Evolutionary conservation across 305 asterid species (phyloP).

Genomic region (Euphrasia arctica): DNA sequence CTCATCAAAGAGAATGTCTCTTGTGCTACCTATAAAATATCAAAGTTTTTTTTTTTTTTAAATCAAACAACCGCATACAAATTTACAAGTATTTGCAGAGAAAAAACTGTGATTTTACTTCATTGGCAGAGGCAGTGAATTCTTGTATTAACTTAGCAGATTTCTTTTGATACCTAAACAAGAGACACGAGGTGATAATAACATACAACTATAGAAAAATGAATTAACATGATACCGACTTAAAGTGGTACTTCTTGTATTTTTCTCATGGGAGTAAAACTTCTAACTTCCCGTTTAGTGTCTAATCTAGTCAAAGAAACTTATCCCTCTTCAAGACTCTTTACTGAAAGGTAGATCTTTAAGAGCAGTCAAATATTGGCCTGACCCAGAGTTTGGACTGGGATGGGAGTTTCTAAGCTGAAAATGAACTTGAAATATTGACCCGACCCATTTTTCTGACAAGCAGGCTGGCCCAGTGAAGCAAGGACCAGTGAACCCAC

Average conservation of each 20-base stretch:
- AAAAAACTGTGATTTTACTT: slow-evolving; percentile 44
- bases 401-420: too few species aligned
- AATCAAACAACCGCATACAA: slow-evolving; percentile 7
- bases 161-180: slow-evolving; percentile 84
- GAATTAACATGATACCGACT: slow-evolving; percentile 1
- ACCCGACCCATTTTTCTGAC: too few species aligned
- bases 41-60: slow-evolving; percentile 24
- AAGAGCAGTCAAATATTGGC: too few species aligned
- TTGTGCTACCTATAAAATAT: slow-evolving; percentile 72
- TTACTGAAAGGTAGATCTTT: too few species aligned
- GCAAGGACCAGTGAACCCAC: too few species aligned
- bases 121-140: slow-evolving; percentile 88
- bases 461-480: too few species aligned
- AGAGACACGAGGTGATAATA: slow-evolving; percentile 18
- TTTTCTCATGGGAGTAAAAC: not conserved
- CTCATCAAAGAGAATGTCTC: slow-evolving; percentile 95
- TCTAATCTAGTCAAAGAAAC: too few species aligned
- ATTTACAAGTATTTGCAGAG: slow-evolving; percentile 10
- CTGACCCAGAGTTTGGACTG: too few species aligned
- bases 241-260: not conserved
- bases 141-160: slow-evolving; percentile 92
- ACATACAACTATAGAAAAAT: slow-evolving; percentile 10
- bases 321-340: too few species aligned
- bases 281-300: not conserved
- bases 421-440: too few species aligned